Conservation (phyloP, 1,139 yeast species). For the Lodderomyces beijingensis region DNA sequence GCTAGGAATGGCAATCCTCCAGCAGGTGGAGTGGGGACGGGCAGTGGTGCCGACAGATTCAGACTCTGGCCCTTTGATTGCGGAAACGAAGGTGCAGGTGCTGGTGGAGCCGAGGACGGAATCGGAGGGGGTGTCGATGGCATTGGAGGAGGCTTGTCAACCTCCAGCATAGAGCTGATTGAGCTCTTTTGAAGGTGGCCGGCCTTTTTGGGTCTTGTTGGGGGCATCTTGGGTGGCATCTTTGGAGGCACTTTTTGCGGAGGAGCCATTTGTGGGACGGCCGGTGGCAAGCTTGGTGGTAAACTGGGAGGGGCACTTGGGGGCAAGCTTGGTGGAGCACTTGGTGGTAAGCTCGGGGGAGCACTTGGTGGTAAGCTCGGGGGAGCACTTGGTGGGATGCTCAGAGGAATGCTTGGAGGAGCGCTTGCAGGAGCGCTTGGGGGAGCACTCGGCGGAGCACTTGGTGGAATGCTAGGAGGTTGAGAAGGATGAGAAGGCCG, state of each 20-base stretch:
- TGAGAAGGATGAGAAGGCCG: constrained; percentile 24
- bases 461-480: constrained; percentile 20
- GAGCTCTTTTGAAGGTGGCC: constrained; percentile 1
- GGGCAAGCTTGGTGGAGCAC: constrained; percentile 16
- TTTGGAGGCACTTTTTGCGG: constrained; percentile 4
- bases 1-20: constrained; percentile 47
- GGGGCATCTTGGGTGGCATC: neutral
- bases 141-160: constrained; percentile 15
- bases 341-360: constrained; percentile 18
- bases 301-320: constrained; percentile 18
- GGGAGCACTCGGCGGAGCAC: constrained; percentile 15
- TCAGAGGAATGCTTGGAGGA: constrained; percentile 12
- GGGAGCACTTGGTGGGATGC: constrained; percentile 21
- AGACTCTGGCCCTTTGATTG: neutral
- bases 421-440: constrained; percentile 14
- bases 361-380: constrained; percentile 19
- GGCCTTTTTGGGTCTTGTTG: constrained; percentile 6
- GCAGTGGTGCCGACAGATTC: constrained; percentile 13
- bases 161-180: neutral
- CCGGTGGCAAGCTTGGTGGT: constrained; percentile 17
- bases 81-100: constrained; percentile 1
- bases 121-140: constrained; percentile 16
- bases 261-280: constrained; percentile 13
- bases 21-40: constrained; percentile 20
- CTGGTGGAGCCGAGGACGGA: constrained; percentile 3